Percentiles rank a stretch among this genome's conserved stretches.
These are phyloP conservation scores for Lachancea waltii DNA, from an alignment of 805 yeast genomes.

Conservation along the genomic window DNA sequence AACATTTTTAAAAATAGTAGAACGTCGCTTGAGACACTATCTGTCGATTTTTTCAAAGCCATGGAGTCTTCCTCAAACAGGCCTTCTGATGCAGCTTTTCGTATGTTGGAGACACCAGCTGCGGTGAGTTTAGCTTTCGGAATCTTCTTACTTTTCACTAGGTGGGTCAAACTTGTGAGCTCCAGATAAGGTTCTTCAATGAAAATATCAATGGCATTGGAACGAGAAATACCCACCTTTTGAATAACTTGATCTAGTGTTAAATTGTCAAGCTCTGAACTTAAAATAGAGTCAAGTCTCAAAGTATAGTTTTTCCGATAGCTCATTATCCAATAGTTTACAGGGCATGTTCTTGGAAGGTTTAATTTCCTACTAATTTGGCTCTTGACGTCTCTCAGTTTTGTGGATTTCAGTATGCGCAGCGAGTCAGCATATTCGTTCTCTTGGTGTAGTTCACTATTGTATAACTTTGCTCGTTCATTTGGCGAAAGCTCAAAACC, in stretches of 20 bases:
- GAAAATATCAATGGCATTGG: conserved; percentile 50
- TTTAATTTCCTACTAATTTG: conserved; percentile 42
- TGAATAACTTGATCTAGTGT: conserved; percentile 49
- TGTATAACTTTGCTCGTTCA: conserved; percentile 40
- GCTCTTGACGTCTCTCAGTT: conserved; percentile 45
- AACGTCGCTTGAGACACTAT: conserved; percentile 2
- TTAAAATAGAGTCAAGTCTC: conserved; percentile 48
- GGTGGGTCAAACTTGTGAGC: conserved; percentile 8
- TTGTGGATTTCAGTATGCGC: conserved; percentile 51
- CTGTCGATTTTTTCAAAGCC: conserved; percentile 2
- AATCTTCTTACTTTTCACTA: not conserved
- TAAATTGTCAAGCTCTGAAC: conserved; percentile 25
- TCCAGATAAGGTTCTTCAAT: conserved; percentile 51
- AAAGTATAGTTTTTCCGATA: conserved; percentile 66
- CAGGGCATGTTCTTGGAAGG: conserved; percentile 30
- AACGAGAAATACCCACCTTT: conserved; percentile 40
- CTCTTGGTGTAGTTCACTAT: conserved; percentile 42
- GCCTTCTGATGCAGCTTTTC: conserved; percentile 2
- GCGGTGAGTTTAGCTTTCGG: conserved; percentile 2
- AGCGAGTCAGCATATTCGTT: conserved; percentile 42
- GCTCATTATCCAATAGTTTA: conserved; percentile 59
- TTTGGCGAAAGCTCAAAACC: conserved; percentile 78
- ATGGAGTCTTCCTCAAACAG: conserved; percentile 1
- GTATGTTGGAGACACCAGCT: not conserved
- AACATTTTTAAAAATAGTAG: conserved; percentile 57